These are phyloP conservation scores for Candida tammaniensis DNA, from an alignment of 805 yeast species.

Conservation along the genomic window DNA sequence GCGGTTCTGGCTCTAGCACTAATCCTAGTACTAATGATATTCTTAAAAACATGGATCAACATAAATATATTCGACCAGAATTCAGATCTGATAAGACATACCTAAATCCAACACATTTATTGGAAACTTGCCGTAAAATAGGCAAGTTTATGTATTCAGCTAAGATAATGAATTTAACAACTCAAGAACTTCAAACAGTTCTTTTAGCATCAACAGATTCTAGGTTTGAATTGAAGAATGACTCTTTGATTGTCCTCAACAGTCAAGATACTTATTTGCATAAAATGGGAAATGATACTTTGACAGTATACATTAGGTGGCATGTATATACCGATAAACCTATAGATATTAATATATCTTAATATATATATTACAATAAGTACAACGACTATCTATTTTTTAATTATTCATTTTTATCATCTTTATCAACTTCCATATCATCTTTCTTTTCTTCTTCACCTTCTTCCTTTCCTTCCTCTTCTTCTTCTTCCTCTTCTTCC, in stretches of 20 bases:
- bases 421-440: conserved; percentile 15
- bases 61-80: conserved; percentile 12
- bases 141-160: conserved; percentile 15
- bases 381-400: too few species aligned
- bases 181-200: background rate
- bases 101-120: conserved; percentile 11
- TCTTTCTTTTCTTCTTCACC: conserved; percentile 9
- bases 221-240: conserved; percentile 4
- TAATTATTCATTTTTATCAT: conserved; percentile 1
- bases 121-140: background rate
- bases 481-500: conserved; percentile 31
- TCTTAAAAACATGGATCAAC: background rate
- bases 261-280: conserved; percentile 6
- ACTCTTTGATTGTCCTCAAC: conserved; percentile 9
- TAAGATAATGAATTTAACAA: background rate
- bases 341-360: conserved; percentile 5
- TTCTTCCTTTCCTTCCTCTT: conserved; percentile 14
- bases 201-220: conserved; percentile 11
- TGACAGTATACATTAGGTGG: conserved; percentile 11
- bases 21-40: background rate
- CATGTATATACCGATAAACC: conserved; percentile 14
- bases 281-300: background rate
- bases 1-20: background rate
- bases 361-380: conserved; percentile 3
- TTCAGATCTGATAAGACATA: conserved; percentile 2